phyloP scores from a whole-genome alignment of 2,329 filamentous ascomycete species.

The Cryoendolithus antarcticus region DNA sequence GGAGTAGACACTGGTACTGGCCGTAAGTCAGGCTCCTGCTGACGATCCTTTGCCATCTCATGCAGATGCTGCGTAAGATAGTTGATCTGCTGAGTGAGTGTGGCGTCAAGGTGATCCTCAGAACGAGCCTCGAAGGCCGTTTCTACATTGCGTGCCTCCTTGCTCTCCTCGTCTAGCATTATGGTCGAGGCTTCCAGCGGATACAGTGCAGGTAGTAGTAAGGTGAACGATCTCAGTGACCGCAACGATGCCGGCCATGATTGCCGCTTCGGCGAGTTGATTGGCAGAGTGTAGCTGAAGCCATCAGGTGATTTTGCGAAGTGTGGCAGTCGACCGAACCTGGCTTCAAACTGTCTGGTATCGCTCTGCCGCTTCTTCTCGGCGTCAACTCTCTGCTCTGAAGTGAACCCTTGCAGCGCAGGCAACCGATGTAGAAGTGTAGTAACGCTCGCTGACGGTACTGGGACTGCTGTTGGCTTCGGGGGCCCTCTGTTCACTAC shows the following conservation, averaged over 20 bases:
- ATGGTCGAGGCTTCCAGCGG: slow-evolving; percentile 47
- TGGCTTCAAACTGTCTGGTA: slow-evolving; percentile 59
- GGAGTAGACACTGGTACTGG: not conserved
- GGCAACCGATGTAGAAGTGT: too few species aligned
- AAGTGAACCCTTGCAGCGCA: slow-evolving; percentile 30
- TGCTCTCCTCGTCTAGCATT: slow-evolving; percentile 10
- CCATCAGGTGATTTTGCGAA: slow-evolving; percentile 61
- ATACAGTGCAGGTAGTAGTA: slow-evolving; percentile 60
- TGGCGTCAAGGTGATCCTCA: slow-evolving; percentile 45
- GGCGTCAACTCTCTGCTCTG: slow-evolving; percentile 50
- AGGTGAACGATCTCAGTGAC: slow-evolving; percentile 49
- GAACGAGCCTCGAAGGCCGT: slow-evolving; percentile 51
- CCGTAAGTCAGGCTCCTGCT: not conserved
- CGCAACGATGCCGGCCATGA: slow-evolving; percentile 52
- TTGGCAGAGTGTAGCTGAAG: slow-evolving; percentile 55
- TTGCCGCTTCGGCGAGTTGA: slow-evolving; percentile 50
- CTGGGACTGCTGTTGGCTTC: not conserved
- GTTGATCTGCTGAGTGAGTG: slow-evolving; percentile 62
- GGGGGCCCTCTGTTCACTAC: slow-evolving; percentile 36
- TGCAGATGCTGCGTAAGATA: slow-evolving; percentile 62
- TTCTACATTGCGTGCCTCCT: slow-evolving; percentile 52
- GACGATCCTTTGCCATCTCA: slow-evolving; percentile 40
- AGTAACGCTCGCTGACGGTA: slow-evolving; percentile 29
- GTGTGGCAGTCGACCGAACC: slow-evolving; percentile 54
- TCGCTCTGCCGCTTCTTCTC: slow-evolving; percentile 52